Conservation (phyloP, 2,329 filamentous ascomycete genomes). For the Cadophora gregata region DNA sequence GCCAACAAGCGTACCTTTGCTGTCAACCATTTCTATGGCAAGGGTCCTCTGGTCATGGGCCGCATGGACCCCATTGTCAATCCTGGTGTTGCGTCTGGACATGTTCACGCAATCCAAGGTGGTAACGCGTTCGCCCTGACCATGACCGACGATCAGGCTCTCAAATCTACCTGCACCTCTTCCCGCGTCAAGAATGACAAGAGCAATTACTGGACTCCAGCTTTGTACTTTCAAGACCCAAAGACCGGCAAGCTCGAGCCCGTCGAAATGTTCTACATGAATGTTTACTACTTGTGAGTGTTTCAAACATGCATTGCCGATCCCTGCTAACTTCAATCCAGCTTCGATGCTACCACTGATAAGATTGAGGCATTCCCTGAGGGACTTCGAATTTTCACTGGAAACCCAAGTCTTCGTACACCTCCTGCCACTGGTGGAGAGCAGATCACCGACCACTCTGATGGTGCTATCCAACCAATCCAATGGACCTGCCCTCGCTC, state of each 20-base stretch:
- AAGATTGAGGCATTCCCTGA: conserved; percentile 75
- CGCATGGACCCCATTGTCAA: conserved; percentile 80
- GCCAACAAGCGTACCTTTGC: conserved; percentile 60
- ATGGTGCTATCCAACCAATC: conserved; percentile 58
- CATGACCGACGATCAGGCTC: conserved; percentile 65
- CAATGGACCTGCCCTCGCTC: conserved; percentile 66
- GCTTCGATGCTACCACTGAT: conserved; percentile 68
- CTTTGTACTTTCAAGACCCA: conserved; percentile 75
- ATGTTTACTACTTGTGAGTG: conserved; percentile 75
- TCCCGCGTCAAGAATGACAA: conserved; percentile 81
- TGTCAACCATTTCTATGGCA: conserved; percentile 73
- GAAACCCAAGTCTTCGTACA: conserved; percentile 68
- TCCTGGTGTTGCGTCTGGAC: conserved; percentile 62
- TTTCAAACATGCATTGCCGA: not conserved
- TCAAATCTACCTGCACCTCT: conserved; percentile 75
- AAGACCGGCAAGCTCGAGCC: conserved; percentile 66
- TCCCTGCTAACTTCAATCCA: conserved; percentile 43
- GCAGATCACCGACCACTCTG: conserved; percentile 56
- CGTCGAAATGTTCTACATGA: conserved; percentile 69
- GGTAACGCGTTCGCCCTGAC: conserved; percentile 57
- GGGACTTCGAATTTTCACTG: conserved; percentile 82
- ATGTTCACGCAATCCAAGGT: conserved; percentile 79
- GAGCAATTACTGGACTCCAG: conserved; percentile 87
- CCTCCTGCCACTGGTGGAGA: conserved; percentile 60
- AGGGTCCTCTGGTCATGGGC: conserved; percentile 64